Conservation (phyloP, 2,329 filamentous ascomycete genomes). For the Fusarium drepaniforme region DNA sequence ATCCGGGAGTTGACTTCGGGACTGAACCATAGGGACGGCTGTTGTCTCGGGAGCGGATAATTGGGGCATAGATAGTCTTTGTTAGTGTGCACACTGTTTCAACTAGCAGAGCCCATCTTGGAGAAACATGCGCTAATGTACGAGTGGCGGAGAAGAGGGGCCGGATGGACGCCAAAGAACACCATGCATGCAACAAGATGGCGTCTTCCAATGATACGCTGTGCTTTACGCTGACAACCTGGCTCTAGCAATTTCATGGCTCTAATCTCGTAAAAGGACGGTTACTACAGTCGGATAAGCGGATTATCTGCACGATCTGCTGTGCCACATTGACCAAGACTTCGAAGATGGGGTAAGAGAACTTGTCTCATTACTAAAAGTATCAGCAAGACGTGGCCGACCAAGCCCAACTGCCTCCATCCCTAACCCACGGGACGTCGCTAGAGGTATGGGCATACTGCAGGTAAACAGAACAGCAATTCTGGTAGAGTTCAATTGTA, state of each 20-base stretch:
- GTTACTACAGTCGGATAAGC: constrained; percentile 1
- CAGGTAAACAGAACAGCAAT: no score
- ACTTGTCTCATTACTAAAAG: not conserved
- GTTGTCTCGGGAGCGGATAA: constrained; percentile 36
- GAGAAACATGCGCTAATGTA: not conserved
- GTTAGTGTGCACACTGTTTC: not conserved
- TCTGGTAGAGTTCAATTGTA: not conserved
- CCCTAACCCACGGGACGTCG: not conserved
- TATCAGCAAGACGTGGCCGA: not conserved
- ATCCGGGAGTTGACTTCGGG: constrained; percentile 46
- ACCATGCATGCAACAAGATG: constrained; percentile 23
- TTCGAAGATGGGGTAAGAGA: not conserved
- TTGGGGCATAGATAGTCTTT: not conserved
- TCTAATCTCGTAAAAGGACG: not conserved
- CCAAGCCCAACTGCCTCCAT: not conserved
- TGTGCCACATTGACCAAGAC: not conserved
- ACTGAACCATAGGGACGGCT: constrained; percentile 40
- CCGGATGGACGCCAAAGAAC: constrained; percentile 8
- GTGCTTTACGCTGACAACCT: constrained; percentile 10
- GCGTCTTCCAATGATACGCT: constrained; percentile 15
- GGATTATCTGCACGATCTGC: not conserved
- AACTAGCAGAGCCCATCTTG: not conserved
- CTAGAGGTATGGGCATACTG: not conserved
- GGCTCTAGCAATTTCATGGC: not conserved
- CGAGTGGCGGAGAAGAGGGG: constrained; percentile 7